A percentile compares a stretch with the other conserved stretches of the same genome.
phyloP scores from a whole-genome alignment of 1,284 basidiomycete species.

The Puccinia polysora region DNA sequence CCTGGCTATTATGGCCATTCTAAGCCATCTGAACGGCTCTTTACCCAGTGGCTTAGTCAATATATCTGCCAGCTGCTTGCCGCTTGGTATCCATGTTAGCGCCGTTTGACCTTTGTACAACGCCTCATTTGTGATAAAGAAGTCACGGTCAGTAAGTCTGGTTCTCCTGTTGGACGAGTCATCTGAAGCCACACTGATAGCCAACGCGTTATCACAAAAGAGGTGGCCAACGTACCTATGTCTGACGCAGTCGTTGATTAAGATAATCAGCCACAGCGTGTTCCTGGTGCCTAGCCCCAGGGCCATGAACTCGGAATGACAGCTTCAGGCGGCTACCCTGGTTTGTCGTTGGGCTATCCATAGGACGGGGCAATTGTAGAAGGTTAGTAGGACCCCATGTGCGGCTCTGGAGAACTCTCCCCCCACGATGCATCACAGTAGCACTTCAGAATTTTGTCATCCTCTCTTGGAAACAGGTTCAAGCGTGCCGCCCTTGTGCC shows the following conservation, averaged over 20 bases:
- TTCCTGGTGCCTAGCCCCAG: background rate
- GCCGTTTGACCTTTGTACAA: background rate
- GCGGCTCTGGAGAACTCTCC: background rate
- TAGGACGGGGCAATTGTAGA: background rate
- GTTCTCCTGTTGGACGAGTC: constrained; percentile 4
- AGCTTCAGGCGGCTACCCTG: background rate
- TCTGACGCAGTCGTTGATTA: background rate
- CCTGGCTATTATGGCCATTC: no score
- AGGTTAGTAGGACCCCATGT: background rate
- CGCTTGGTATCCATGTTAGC: background rate
- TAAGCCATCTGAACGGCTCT: no score
- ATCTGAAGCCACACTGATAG: background rate
- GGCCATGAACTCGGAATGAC: constrained; percentile 23
- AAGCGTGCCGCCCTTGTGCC: background rate
- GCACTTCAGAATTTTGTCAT: background rate
- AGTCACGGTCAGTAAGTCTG: constrained; percentile 6
- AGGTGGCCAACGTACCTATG: background rate
- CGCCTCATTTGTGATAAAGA: constrained; percentile 4
- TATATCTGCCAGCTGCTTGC: constrained; percentile 1
- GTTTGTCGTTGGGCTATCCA: background rate
- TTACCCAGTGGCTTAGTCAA: constrained; percentile 1
- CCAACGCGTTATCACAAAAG: background rate
- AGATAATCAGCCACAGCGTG: background rate
- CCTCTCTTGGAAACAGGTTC: background rate
- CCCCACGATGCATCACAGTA: constrained; percentile 4